Conservation (phyloP, 1,284 basidiomycete genomes). For the Meira miltonrushii region DNA sequence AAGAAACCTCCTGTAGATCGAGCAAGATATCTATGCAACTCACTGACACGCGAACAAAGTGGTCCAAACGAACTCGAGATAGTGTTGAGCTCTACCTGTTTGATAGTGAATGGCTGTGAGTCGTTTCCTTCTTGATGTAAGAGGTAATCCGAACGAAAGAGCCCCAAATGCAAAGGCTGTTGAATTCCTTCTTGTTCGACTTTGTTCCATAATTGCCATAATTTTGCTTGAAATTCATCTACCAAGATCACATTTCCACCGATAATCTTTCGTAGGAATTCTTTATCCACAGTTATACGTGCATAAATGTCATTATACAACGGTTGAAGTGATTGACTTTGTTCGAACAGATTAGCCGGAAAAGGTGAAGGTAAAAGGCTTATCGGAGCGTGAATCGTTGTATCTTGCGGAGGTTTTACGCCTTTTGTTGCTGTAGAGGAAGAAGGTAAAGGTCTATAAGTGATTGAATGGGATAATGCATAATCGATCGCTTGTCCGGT, state of each 20-base stretch:
- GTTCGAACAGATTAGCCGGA: not conserved
- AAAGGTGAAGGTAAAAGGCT: constrained; percentile 6
- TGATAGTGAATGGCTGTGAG: constrained; percentile 59
- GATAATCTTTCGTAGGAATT: not conserved
- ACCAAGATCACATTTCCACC: not conserved
- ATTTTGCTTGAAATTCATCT: constrained; percentile 5
- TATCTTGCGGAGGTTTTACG: not conserved
- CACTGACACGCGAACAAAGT: constrained; percentile 68
- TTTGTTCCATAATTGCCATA: constrained; percentile 10
- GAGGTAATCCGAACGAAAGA: constrained; percentile 95
- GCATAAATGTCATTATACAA: constrained; percentile 8
- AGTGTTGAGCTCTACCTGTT: constrained; percentile 98
- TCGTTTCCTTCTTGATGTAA: constrained; percentile 60
- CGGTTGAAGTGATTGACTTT: constrained; percentile 1
- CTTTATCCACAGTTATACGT: constrained; percentile 1
- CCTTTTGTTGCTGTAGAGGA: not conserved
- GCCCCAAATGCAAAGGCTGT: constrained; percentile 66
- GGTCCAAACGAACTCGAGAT: constrained; percentile 87
- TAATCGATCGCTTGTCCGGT: not conserved
- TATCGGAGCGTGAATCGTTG: constrained; percentile 7
- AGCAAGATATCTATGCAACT: constrained; percentile 61
- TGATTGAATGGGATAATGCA: constrained; percentile 6
- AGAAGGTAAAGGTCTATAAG: constrained; percentile 4
- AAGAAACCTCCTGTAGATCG: constrained; percentile 1
- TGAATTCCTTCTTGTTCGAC: constrained; percentile 1